These are phyloP conservation scores for Juglanconis juglandina DNA, from an alignment of 2,329 filamentous ascomycete genomes.

Conservation along the genomic window DNA sequence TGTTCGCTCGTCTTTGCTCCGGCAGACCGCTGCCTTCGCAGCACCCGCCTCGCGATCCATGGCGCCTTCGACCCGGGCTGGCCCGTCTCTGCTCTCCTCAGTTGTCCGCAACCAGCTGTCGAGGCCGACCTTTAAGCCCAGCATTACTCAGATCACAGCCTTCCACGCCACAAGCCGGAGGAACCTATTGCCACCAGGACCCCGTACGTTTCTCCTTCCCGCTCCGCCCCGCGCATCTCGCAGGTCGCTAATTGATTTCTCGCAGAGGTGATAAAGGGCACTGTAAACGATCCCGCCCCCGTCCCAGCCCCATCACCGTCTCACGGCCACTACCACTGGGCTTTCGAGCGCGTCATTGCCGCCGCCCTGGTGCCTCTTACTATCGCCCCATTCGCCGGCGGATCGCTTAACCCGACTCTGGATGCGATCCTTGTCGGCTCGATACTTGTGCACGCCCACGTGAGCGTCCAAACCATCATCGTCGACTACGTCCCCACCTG, in stretches of 20 bases:
- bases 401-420: slow-evolving; percentile 81
- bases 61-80: slow-evolving; percentile 20
- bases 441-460: slow-evolving; percentile 88
- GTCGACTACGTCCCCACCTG: slow-evolving; percentile 84
- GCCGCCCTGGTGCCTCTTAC: slow-evolving; percentile 81
- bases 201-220: slow-evolving; percentile 60
- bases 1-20: slow-evolving; percentile 52
- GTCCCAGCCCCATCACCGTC: slow-evolving; percentile 69
- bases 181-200: slow-evolving; percentile 75
- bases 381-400: slow-evolving; percentile 86
- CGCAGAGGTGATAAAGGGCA: slow-evolving; percentile 63
- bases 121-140: slow-evolving; percentile 28
- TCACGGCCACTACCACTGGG: slow-evolving; percentile 98
- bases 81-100: slow-evolving; percentile 19
- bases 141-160: slow-evolving; percentile 58
- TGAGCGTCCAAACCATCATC: slow-evolving; percentile 87
- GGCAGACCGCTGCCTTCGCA: slow-evolving; percentile 46
- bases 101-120: slow-evolving; percentile 18
- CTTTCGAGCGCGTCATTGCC: slow-evolving; percentile 83
- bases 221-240: neutral
- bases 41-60: slow-evolving; percentile 36
- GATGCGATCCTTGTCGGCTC: slow-evolving; percentile 82
- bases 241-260: slow-evolving; percentile 39
- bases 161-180: slow-evolving; percentile 82
- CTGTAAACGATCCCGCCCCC: slow-evolving; percentile 82